Evolutionary conservation across 768 basidiomycete genomes (phyloP).

Genomic region (Leccinum disarticulatum): DNA sequence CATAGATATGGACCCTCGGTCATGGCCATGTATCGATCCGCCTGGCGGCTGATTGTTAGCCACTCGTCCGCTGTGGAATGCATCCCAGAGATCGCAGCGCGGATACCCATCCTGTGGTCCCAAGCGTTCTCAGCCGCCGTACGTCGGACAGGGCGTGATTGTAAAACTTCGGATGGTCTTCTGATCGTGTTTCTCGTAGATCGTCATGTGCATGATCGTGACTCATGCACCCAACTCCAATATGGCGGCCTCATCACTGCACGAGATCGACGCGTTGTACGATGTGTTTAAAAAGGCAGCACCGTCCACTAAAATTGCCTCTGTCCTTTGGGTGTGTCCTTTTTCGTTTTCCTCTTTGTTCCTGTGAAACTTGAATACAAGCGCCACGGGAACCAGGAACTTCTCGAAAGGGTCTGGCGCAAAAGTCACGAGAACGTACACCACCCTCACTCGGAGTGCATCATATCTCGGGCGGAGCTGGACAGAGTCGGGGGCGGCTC

Average conservation of each 20-base stretch:
- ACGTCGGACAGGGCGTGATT: slow-evolving; percentile 23
- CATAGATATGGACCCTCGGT: slow-evolving; percentile 70
- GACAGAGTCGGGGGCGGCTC: slow-evolving; percentile 54
- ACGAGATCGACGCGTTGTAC: slow-evolving; percentile 46
- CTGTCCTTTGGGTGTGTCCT: slow-evolving; percentile 41
- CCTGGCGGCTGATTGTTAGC: slow-evolving; percentile 60
- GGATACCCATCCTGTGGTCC: slow-evolving; percentile 62
- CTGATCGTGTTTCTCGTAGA: slow-evolving; percentile 36
- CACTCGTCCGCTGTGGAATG: slow-evolving; percentile 43
- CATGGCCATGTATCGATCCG: slow-evolving; percentile 68
- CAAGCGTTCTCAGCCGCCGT: slow-evolving; percentile 65
- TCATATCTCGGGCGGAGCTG: slow-evolving; percentile 45
- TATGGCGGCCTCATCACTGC: slow-evolving; percentile 46
- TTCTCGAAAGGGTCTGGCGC: slow-evolving; percentile 40
- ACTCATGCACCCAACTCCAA: slow-evolving; percentile 49
- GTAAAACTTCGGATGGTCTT: background rate
- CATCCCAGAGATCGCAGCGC: slow-evolving; percentile 41
- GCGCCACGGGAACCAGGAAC: slow-evolving; percentile 31
- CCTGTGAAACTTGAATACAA: background rate
- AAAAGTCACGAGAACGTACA: slow-evolving; percentile 46
- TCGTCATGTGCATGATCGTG: slow-evolving; percentile 57
- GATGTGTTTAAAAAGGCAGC: slow-evolving; percentile 50
- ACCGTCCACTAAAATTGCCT: slow-evolving; percentile 44
- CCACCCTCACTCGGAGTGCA: slow-evolving; percentile 24
- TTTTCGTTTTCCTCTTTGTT: background rate